Percentiles rank a stretch among this genome's conserved stretches.
Conservation (phyloP, 371 early-diverging fungal species). For the Syncephalastrum racemosum region DNA sequence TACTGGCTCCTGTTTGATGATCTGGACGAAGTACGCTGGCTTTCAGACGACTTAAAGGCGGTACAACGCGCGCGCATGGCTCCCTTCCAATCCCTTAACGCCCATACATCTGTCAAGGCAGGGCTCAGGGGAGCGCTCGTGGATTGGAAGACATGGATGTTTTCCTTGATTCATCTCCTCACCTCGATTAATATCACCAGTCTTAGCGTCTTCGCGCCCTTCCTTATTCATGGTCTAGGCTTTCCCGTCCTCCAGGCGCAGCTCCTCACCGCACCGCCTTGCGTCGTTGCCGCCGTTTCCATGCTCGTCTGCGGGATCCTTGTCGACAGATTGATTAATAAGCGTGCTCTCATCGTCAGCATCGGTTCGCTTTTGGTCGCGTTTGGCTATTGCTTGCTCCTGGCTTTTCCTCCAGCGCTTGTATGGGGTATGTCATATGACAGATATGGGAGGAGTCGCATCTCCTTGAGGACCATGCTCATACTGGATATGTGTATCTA, state of each 20-base stretch:
- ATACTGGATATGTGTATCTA: neutral
- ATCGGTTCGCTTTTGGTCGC: slow-evolving; percentile 16
- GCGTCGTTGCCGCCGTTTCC: slow-evolving; percentile 16
- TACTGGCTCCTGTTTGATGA: slow-evolving; percentile 31
- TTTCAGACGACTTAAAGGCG: slow-evolving; percentile 15
- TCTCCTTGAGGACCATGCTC: no score
- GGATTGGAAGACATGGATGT: slow-evolving; percentile 23
- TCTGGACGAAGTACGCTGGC: slow-evolving; percentile 21
- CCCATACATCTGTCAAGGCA: no score
- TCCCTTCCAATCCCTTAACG: neutral
- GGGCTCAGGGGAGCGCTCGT: neutral
- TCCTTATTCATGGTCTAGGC: slow-evolving; percentile 29
- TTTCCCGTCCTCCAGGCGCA: slow-evolving; percentile 34
- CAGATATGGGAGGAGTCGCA: no score
- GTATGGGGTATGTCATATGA: no score
- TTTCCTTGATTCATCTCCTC: slow-evolving; percentile 13
- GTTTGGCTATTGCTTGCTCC: slow-evolving; percentile 12
- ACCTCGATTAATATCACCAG: slow-evolving; percentile 22
- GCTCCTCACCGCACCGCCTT: slow-evolving; percentile 41
- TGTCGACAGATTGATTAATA: slow-evolving; percentile 14
- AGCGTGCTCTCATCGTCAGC: slow-evolving; percentile 13
- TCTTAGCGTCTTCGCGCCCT: slow-evolving; percentile 13
- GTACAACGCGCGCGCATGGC: slow-evolving; percentile 15
- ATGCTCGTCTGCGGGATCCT: slow-evolving; percentile 19
- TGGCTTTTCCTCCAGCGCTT: slow-evolving; percentile 1